A percentile compares a stretch with the other conserved stretches of the same genome.
phyloP scores from a whole-genome alignment of 192 early-diverging fungal species.

The Podila epigama region DNA sequence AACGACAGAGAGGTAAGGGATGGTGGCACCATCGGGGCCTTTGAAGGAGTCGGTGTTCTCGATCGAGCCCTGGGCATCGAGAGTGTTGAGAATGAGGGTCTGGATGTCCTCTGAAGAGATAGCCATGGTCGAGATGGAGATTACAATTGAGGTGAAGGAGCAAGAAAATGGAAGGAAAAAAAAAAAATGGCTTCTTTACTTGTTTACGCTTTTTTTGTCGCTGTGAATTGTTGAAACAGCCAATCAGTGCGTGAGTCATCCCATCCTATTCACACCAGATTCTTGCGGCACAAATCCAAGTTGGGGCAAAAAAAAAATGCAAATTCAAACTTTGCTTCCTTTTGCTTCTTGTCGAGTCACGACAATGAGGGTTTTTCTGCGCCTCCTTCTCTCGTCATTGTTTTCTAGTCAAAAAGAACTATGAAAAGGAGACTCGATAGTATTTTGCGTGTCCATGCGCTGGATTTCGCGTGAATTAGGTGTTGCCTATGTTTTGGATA shows the following conservation, averaged over 20 bases:
- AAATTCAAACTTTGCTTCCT: background rate
- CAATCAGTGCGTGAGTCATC: background rate
- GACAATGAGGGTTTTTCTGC: no score
- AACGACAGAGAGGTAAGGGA: slow-evolving; percentile 74
- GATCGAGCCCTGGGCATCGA: slow-evolving; percentile 78
- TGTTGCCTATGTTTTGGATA: no score
- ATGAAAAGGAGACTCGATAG: no score
- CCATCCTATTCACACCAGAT: no score
- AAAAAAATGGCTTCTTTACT: background rate
- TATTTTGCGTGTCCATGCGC: no score
- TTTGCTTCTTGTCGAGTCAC: no score
- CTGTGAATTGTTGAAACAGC: background rate
- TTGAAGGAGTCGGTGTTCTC: slow-evolving; percentile 70
- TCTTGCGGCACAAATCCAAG: no score
- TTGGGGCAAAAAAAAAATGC: background rate
- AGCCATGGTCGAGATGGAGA: slow-evolving; percentile 29
- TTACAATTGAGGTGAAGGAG: background rate
- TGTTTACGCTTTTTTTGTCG: background rate
- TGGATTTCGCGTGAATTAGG: no score
- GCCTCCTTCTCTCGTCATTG: no score
- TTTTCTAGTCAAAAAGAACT: no score
- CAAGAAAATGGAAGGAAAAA: background rate
- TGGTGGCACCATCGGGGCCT: slow-evolving; percentile 58
- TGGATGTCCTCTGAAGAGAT: slow-evolving; percentile 57
- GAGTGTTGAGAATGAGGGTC: slow-evolving; percentile 64